phyloP scores from a whole-genome alignment of 139 green algal genomes.

The Bryopsis sp. region DNA sequence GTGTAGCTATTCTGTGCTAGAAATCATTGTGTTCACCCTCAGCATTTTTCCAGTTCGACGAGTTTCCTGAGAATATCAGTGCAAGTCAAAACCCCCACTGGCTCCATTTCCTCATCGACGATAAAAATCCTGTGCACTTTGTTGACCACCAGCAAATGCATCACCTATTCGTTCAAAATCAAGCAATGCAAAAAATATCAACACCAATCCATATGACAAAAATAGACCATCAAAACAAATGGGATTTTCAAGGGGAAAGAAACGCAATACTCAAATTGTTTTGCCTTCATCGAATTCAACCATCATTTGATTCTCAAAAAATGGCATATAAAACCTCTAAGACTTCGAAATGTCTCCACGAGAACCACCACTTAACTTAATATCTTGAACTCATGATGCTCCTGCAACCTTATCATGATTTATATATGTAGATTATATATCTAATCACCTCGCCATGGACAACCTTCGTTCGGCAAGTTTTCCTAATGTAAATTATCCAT shows the following conservation, averaged over 20 bases:
- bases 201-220: neutral
- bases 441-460: no score
- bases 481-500: no score
- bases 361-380: no score
- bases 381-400: no score
- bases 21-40: neutral
- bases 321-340: neutral
- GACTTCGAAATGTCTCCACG: neutral
- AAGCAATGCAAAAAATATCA: neutral
- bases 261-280: neutral
- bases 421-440: no score
- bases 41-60: neutral
- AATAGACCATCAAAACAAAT: neutral
- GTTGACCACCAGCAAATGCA: slow-evolving; percentile 48
- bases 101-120: slow-evolving; percentile 37
- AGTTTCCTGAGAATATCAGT: slow-evolving; percentile 56
- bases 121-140: slow-evolving; percentile 69
- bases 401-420: no score
- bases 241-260: neutral
- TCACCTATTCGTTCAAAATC: slow-evolving; percentile 20
- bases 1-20: neutral
- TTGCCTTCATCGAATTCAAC: neutral
- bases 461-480: no score
- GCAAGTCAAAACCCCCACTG: slow-evolving; percentile 59
- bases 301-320: neutral